Conservation (phyloP, 169 alveolate species). For the Plasmodium billcollinsi region DNA sequence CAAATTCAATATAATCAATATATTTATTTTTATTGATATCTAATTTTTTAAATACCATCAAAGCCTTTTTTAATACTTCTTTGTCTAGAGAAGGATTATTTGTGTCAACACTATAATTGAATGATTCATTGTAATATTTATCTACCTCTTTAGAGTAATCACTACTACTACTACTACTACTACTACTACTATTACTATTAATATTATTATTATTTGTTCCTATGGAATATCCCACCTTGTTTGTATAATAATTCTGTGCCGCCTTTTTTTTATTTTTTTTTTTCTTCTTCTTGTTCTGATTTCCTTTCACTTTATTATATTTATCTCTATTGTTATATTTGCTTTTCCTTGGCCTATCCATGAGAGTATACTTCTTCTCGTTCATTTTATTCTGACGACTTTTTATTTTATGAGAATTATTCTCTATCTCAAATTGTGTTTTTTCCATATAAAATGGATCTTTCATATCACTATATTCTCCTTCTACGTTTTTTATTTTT, state of each 20-base stretch:
- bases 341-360: neutral
- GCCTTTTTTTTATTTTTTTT: neutral
- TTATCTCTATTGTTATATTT: neutral
- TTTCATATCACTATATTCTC: too few species aligned
- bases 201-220: neutral
- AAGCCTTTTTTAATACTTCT: conserved; percentile 21
- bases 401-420: too few species aligned
- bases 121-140: neutral
- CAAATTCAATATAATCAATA: conserved; percentile 30
- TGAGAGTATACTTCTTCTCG: neutral
- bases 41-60: conserved; percentile 22
- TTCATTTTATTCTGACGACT: too few species aligned
- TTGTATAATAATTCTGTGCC: too few species aligned
- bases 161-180: neutral
- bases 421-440: too few species aligned
- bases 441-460: too few species aligned
- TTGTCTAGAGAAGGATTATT: conserved; percentile 35
- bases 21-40: conserved; percentile 34
- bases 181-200: neutral
- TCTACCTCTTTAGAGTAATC: neutral
- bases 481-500: neutral
- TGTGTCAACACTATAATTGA: conserved; percentile 25
- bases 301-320: neutral
- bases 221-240: too few species aligned
- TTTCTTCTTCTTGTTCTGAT: neutral